Evolutionary conservation across 164 flowering plant species (phyloP).

Genomic region (Umbellularia californica): DNA sequence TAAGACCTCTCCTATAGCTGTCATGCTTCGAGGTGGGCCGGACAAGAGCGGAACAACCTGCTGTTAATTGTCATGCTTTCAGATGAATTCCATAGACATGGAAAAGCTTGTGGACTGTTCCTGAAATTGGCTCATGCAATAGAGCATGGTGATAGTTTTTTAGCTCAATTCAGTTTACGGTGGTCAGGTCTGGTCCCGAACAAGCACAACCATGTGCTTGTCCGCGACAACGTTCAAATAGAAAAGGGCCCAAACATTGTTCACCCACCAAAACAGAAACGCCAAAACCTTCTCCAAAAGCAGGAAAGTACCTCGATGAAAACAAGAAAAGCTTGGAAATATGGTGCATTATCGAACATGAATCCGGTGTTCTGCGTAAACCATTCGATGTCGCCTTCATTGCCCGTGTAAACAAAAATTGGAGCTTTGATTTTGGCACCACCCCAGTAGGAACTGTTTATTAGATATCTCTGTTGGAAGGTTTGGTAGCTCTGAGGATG

Average conservation of each 20-base stretch:
- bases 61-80: too few relatives aligned
- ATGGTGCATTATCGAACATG: conserved; percentile 67
- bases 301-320: conserved; percentile 26
- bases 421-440: conserved; percentile 60
- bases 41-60: too few relatives aligned
- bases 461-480: conserved; percentile 70
- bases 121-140: too few relatives aligned
- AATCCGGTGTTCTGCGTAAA: conserved; percentile 83
- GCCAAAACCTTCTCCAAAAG: background rate
- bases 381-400: conserved; percentile 91
- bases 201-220: too few relatives aligned
- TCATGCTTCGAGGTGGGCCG: too few relatives aligned
- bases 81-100: too few relatives aligned
- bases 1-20: too few relatives aligned
- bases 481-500: conserved; percentile 60
- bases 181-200: too few relatives aligned
- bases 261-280: background rate
- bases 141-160: too few relatives aligned
- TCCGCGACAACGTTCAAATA: background rate
- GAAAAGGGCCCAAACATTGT: background rate
- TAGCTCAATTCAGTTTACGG: too few relatives aligned
- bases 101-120: too few relatives aligned
- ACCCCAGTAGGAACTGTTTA: conserved; percentile 65
- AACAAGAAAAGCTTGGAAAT: conserved; percentile 66
- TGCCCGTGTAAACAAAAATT: conserved; percentile 78